These are phyloP conservation scores for Phanerodontia chrysosporium DNA, from an alignment of 768 basidiomycete species.

Conservation along the genomic window DNA sequence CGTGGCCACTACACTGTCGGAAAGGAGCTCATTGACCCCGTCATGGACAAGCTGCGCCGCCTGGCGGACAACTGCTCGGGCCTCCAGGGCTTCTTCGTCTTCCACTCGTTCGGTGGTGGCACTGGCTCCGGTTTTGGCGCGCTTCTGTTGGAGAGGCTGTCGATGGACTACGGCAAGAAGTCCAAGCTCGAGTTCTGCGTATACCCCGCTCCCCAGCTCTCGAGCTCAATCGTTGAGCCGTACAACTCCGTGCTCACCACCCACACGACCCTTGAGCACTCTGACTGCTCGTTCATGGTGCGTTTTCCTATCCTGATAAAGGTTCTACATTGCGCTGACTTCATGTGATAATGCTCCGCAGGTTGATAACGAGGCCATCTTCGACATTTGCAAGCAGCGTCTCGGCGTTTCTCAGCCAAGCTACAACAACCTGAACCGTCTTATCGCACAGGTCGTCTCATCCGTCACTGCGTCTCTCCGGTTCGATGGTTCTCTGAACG, in stretches of 20 bases:
- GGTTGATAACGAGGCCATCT: slow-evolving; percentile 99
- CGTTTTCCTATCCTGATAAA: slow-evolving; percentile 13
- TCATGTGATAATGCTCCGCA: slow-evolving; percentile 26
- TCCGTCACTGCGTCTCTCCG: slow-evolving; percentile 46
- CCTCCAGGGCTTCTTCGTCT: slow-evolving; percentile 98
- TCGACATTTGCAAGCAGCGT: slow-evolving; percentile 98
- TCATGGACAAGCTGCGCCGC: slow-evolving; percentile 92
- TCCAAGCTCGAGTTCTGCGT: slow-evolving; percentile 98
- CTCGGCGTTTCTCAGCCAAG: slow-evolving; percentile 81
- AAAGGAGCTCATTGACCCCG: slow-evolving; percentile 94
- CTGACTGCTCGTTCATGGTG: slow-evolving; percentile 99
- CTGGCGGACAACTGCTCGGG: slow-evolving; percentile 96
- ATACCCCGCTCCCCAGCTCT: slow-evolving; percentile 90
- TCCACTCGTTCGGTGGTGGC: slow-evolving; percentile 99
- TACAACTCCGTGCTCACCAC: slow-evolving; percentile 97
- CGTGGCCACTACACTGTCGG: slow-evolving; percentile 98
- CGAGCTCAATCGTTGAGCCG: slow-evolving; percentile 95
- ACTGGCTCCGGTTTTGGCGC: slow-evolving; percentile 99
- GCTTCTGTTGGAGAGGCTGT: slow-evolving; percentile 90
- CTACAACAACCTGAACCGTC: slow-evolving; percentile 90
- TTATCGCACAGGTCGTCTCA: slow-evolving; percentile 98
- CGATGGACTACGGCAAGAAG: slow-evolving; percentile 98
- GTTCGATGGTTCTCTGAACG: slow-evolving; percentile 65
- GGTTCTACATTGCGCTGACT: slow-evolving; percentile 4
- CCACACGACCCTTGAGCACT: slow-evolving; percentile 97